These are phyloP conservation scores for Hypoxylon sp. DNA, from an alignment of 2,329 filamentous ascomycete genomes.

Conservation along the genomic window DNA sequence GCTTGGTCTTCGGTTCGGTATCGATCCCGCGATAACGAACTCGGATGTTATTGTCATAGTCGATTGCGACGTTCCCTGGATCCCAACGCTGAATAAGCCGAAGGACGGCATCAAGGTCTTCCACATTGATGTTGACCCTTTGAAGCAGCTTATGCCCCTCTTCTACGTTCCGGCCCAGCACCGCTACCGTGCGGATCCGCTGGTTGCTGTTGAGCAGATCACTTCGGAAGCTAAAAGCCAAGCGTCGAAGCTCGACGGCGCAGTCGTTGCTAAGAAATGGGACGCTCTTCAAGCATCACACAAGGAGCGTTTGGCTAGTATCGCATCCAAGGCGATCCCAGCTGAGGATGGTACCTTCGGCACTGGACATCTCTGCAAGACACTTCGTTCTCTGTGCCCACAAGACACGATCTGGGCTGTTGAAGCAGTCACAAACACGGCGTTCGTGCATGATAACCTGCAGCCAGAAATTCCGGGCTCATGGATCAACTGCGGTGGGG, in stretches of 20 bases:
- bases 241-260: conserved; percentile 58
- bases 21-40: conserved; percentile 78
- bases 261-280: conserved; percentile 62
- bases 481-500: conserved; percentile 69
- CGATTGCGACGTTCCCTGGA: conserved; percentile 95
- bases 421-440: conserved; percentile 80
- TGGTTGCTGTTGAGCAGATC: conserved; percentile 78
- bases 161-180: conserved; percentile 78
- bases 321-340: conserved; percentile 71
- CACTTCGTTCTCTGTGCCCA: conserved; percentile 57
- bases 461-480: conserved; percentile 69
- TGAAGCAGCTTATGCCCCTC: conserved; percentile 80
- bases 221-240: conserved; percentile 65
- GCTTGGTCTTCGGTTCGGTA: conserved; percentile 80
- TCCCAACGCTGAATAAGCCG: conserved; percentile 79
- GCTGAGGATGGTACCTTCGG: conserved; percentile 74
- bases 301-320: conserved; percentile 70
- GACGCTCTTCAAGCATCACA: conserved; percentile 71
- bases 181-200: conserved; percentile 77
- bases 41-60: conserved; percentile 89
- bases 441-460: conserved; percentile 77
- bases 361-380: conserved; percentile 62
- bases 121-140: conserved; percentile 76
- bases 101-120: conserved; percentile 68
- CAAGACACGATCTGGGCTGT: conserved; percentile 77